Evolutionary conservation across 192 early-diverging fungal species (phyloP).

Genomic region (Dissophora globulifera): DNA sequence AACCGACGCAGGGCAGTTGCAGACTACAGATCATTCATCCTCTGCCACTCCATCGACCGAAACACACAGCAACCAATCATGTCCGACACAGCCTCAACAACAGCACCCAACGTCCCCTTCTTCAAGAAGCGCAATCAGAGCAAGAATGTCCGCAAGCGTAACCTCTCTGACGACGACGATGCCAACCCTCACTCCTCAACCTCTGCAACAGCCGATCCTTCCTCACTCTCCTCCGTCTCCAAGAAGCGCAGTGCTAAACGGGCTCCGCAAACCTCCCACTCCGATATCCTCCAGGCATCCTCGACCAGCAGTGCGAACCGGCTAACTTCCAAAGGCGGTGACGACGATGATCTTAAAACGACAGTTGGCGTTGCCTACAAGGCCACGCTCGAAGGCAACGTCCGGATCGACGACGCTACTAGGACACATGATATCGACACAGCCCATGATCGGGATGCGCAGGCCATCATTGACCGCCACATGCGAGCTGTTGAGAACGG

Average conservation of each 20-base stretch:
- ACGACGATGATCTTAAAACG: too few species aligned
- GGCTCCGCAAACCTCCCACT: conserved; percentile 22
- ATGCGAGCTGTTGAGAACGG: conserved; percentile 55
- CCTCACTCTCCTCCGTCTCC: conserved; percentile 59
- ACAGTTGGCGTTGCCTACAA: conserved; percentile 41
- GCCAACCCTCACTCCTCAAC: conserved; percentile 30
- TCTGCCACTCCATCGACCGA: too few species aligned
- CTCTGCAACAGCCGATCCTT: conserved; percentile 54
- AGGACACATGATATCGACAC: conserved; percentile 53
- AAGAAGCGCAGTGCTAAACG: conserved; percentile 53
- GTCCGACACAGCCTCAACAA: conserved; percentile 16
- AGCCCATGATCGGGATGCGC: conserved; percentile 58
- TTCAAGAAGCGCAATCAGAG: conserved; percentile 66
- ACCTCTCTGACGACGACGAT: conserved; percentile 55
- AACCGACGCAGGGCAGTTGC: too few species aligned
- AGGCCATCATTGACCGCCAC: conserved; percentile 54
- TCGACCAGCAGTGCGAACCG: conserved; percentile 58
- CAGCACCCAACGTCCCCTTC: conserved; percentile 57
- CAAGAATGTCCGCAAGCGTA: conserved; percentile 67
- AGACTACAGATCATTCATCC: too few species aligned
- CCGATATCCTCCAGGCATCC: conserved; percentile 54
- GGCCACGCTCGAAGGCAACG: conserved; percentile 47
- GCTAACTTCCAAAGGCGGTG: conserved; percentile 30
- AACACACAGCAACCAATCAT: conserved; percentile 2
- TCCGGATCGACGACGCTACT: conserved; percentile 43